These are phyloP conservation scores for Fonsecaea monophora DNA, from an alignment of 2,329 filamentous ascomycete genomes.

Conservation along the genomic window DNA sequence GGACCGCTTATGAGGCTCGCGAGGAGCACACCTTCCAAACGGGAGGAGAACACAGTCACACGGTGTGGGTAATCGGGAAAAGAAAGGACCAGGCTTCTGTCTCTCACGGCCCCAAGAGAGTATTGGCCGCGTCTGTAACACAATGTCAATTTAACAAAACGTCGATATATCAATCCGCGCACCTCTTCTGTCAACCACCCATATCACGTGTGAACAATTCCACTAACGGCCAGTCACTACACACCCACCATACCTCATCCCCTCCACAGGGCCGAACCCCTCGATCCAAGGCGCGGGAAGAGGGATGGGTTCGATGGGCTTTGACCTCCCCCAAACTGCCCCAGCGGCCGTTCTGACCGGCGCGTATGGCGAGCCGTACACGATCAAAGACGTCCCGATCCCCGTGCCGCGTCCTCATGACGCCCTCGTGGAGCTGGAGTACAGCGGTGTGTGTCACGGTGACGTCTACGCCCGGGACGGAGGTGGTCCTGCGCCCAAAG, in stretches of 20 bases:
- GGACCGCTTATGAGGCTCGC: not conserved
- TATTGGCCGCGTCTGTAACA: not conserved
- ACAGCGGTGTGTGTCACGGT: constrained; percentile 26
- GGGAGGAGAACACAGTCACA: not conserved
- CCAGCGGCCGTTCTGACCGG: constrained; percentile 15
- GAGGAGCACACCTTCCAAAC: not conserved
- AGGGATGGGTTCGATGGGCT: constrained; percentile 1
- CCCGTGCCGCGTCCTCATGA: constrained; percentile 1
- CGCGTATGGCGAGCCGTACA: constrained; percentile 16
- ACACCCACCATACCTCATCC: no score
- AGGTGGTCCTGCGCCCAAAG: constrained; percentile 21
- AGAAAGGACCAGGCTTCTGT: not conserved
- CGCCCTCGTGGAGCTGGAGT: constrained; percentile 20
- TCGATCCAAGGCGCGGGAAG: not conserved
- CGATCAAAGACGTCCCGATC: constrained; percentile 4
- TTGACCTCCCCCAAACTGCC: not conserved
- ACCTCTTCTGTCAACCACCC: not conserved
- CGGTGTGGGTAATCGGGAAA: not conserved
- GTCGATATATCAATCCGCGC: not conserved
- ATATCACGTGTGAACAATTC: not conserved
- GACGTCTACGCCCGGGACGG: constrained; percentile 23
- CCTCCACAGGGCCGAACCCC: no score
- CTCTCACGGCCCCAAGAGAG: not conserved
- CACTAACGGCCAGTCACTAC: not conserved
- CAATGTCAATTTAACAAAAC: not conserved